Base-by-base conservation (phyloP, 2,329 filamentous ascomycete species). In the Sclerotinia sclerotiorum region DNA sequence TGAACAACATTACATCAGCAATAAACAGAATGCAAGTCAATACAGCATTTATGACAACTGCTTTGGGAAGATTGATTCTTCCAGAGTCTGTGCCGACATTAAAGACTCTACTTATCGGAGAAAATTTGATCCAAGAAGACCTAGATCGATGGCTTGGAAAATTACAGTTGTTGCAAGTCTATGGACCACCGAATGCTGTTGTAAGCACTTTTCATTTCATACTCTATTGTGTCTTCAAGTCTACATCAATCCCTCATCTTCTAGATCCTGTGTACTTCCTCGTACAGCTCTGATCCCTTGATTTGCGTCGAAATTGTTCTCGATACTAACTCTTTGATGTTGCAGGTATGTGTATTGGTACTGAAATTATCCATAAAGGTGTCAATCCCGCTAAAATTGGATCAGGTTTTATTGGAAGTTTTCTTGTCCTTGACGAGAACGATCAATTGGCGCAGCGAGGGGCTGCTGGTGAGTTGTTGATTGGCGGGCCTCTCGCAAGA, bases 71-170 rank as follows among this genome's bases (percentile, higher is more conserved):
- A 70, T 92, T 97, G 79, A 81, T 97, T 66, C 95, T 92, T 0
- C 93, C 93, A 0, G 94, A 91, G 0, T 92, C 95, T 17, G 90
- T 89, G 0, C 92, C 92, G 0, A 79, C 80, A 0, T 79, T 97
- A 83, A 67, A 79, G 92, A 5, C 82, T 95, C 1, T 81, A 94
- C 48, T 97, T 91, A 0, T 97, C 94, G 73, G 93, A 95, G 79
- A 97, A 94, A 92, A 84, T 94, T 54, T 95, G 88, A 15, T 82
- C 84, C 55, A 84, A 85, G 80, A 85, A 29, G 76, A 80, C 68
- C 73, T 81, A 58, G 73, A 75, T 8, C 78, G 72, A 5, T 82
- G 80, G 80, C 76, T 78, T 17, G 48, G 70, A 65, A 51, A 74
- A 44, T 76, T 75, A 69, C 75, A 78, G 10, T 73, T 81, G 48